A percentile compares a stretch with the other conserved stretches of the same genome.
phyloP scores from a whole-genome alignment of 2,329 filamentous ascomycete species.

The Botryotinia convoluta region DNA sequence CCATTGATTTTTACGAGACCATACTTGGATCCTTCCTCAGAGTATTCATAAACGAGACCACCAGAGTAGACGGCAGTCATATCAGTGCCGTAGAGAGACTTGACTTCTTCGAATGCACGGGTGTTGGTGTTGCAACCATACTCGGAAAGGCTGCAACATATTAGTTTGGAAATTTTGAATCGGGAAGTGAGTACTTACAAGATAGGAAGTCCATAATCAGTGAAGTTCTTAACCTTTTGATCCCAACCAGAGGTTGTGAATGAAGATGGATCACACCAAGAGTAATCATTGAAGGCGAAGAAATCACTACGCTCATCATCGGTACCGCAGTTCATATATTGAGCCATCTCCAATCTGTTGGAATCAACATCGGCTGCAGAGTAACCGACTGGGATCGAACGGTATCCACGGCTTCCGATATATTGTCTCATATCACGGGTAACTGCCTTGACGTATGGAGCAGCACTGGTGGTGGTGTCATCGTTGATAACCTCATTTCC shows the following conservation, averaged over 20 bases:
- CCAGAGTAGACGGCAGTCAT: conserved; percentile 94
- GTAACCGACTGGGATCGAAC: conserved; percentile 56
- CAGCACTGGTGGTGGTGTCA: conserved; percentile 48
- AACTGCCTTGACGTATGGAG: conserved; percentile 58
- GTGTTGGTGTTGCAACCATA: conserved; percentile 84
- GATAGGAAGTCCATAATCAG: conserved; percentile 65
- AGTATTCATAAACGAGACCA: conserved; percentile 95
- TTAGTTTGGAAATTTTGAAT: conserved; percentile 18
- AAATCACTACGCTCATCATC: conserved; percentile 66
- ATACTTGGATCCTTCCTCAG: conserved; percentile 72
- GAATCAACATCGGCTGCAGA: conserved; percentile 65
- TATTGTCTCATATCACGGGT: conserved; percentile 57
- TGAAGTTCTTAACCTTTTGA: conserved; percentile 66
- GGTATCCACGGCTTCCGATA: conserved; percentile 47
- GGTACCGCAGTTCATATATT: conserved; percentile 72
- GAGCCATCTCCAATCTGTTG: conserved; percentile 65
- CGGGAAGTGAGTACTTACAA: conserved; percentile 31
- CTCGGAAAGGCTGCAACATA: conserved; percentile 62
- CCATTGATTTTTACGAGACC: conserved; percentile 47
- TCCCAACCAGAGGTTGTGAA: conserved; percentile 64
- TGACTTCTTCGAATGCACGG: conserved; percentile 78
- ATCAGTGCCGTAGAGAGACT: conserved; percentile 72
- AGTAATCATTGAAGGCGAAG: conserved; percentile 66
- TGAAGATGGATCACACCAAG: conserved; percentile 60
- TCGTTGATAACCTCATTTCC: conserved; percentile 61